A percentile compares a stretch with the other conserved stretches of the same genome.
Conservation (phyloP, 2,329 filamentous ascomycete species). For the Falciphora oryzae region DNA sequence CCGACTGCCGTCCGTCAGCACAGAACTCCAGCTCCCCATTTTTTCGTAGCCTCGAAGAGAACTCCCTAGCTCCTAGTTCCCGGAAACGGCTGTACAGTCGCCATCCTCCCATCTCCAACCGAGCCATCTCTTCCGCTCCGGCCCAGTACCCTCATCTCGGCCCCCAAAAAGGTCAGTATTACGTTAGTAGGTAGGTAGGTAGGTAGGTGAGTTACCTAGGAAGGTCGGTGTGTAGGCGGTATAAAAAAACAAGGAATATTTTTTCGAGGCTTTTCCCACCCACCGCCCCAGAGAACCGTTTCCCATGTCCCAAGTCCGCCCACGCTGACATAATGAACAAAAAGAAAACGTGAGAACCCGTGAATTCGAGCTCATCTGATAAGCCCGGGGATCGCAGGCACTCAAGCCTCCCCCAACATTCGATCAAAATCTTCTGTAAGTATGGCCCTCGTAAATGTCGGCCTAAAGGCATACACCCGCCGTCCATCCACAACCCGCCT, state of each 20-base stretch:
- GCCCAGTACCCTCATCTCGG: no score
- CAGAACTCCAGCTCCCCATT: neutral
- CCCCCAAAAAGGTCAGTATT: neutral
- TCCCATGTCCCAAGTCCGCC: neutral
- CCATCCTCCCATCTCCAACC: no score
- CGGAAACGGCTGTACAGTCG: neutral
- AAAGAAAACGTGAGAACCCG: neutral
- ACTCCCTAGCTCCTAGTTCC: neutral
- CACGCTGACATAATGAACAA: neutral
- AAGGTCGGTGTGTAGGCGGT: neutral
- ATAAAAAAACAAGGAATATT: neutral
- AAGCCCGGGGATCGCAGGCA: neutral
- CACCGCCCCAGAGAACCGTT: neutral
- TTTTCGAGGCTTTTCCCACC: neutral
- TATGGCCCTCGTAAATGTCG: conserved; percentile 1
- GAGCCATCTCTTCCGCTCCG: no score
- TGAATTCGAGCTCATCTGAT: neutral
- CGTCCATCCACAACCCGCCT: neutral
- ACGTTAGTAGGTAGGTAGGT: conserved; percentile 3
- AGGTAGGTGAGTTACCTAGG: neutral
- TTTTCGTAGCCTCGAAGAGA: neutral
- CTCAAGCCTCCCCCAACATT: conserved; percentile 1
- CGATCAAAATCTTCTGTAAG: conserved; percentile 4
- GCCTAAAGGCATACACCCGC: neutral
- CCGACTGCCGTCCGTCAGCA: neutral